Conservation (phyloP, 2,329 filamentous ascomycete genomes). For the Penicillium sp. region DNA sequence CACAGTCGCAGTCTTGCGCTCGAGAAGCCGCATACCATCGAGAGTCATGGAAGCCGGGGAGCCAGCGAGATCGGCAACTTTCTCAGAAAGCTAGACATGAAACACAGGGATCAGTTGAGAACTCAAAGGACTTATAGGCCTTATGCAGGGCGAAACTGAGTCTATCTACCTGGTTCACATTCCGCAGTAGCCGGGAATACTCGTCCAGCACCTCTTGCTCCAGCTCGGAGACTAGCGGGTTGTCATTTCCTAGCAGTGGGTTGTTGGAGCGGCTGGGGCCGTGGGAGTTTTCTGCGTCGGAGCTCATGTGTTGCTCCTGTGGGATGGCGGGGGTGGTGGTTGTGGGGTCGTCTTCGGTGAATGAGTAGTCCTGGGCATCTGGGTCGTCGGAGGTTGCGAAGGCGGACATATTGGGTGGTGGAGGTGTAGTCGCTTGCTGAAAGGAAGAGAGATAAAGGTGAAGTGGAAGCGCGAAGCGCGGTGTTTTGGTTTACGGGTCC, state of each 20-base stretch:
- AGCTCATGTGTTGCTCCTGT: conserved; percentile 13
- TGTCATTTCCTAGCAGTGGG: conserved; percentile 37
- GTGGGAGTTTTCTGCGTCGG: conserved; percentile 17
- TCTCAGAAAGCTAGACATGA: conserved; percentile 29
- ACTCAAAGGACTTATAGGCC: neutral
- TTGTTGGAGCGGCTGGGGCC: conserved; percentile 26
- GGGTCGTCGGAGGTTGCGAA: conserved; percentile 19
- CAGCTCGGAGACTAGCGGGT: conserved; percentile 59
- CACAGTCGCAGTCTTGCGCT: conserved; percentile 89
- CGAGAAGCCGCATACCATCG: conserved; percentile 78
- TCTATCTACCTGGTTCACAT: conserved; percentile 73
- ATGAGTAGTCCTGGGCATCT: conserved; percentile 18
- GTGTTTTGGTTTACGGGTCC: neutral
- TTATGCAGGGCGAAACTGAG: neutral
- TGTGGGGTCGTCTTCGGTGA: conserved; percentile 16
- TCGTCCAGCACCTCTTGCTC: conserved; percentile 95
- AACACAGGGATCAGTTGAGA: neutral
- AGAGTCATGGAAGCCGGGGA: conserved; percentile 66
- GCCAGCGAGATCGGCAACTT: conserved; percentile 56
- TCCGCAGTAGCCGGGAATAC: conserved; percentile 79
- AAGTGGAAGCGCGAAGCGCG: neutral
- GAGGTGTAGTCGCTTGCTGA: neutral
- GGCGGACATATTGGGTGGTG: conserved; percentile 17
- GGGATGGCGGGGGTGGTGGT: conserved; percentile 17
- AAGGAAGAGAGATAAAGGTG: neutral